Base-by-base conservation (phyloP, 2,329 filamentous ascomycete species). In the Neonectria coccinea region DNA sequence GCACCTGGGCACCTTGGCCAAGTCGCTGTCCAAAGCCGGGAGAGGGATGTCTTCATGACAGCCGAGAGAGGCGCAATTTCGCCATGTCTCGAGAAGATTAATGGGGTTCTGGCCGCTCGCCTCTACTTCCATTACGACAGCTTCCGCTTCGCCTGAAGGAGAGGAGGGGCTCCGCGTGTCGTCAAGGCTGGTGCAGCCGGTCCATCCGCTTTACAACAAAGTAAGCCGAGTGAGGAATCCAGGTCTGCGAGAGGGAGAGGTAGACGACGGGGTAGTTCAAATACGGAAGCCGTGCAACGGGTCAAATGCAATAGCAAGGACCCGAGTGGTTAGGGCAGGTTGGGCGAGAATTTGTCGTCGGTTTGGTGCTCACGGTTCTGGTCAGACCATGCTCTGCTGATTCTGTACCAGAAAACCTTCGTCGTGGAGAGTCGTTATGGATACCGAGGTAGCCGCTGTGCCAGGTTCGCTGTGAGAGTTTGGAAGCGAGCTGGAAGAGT, bases 81-180 rank as follows among this genome's bases (percentile, higher is more conserved):
- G 64, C 72, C 72, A 74, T 39, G 67, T 60, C 66, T 74, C 71
- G 45, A 74, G 67, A 52, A 73, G 58, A 52, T 65, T 67, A 33
- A 70, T 65, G 48, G 72, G 69, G 55, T 42, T 70, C 67, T 73
- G 70, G n/a, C 64, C 63, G 50, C 64, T 73, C 12, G 69, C 53
- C 56, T 70, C 71, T 65, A 74, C 66, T 65, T 74, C 71, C 70
- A 73, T 74, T 29, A 65, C 70, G 51, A 73, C 62, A 71, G 68
- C 67, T 68, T 65, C 45, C 65, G 62, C 70, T 71, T 68, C 68
- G 70, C 41, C 45, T 64, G 51, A 65, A 63, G 62, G 62, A 59
- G 62, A 60, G 62, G 62, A 25, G 31, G 44, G 59, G 60, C 70
- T 71, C 67, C 69, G 58, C 54, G 61, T 61, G 60, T 61, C 56